Percentiles rank a stretch among this genome's conserved stretches.
Conservation (phyloP, 2,329 filamentous ascomycete genomes). For the Cryphonectria carpinicola region DNA sequence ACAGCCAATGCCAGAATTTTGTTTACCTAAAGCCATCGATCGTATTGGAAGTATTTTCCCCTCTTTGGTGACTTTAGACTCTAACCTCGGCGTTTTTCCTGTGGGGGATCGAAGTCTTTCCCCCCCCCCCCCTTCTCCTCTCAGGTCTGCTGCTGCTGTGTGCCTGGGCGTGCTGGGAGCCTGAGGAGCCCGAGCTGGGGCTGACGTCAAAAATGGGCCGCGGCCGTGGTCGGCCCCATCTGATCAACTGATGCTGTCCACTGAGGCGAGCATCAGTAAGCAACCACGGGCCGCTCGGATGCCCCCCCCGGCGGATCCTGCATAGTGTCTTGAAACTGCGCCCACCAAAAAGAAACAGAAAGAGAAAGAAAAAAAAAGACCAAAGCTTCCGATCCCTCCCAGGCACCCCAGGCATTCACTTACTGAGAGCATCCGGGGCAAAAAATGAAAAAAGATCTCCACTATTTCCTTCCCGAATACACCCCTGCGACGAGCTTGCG, state of each 20-base stretch:
- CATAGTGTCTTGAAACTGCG: background rate
- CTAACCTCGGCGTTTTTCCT: background rate
- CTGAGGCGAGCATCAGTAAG: background rate
- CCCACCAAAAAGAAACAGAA: background rate
- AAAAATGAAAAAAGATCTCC: background rate
- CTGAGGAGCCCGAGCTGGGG: background rate
- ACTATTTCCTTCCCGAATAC: background rate
- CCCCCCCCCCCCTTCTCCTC: no score
- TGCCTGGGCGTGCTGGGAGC: background rate
- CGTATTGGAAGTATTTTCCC: background rate
- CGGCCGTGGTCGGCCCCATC: background rate
- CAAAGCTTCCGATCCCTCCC: background rate
- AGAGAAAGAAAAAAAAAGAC: no score
- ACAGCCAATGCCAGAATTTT: background rate
- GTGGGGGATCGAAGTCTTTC: background rate
- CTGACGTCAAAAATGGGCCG: conserved; percentile 6
- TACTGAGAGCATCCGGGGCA: background rate
- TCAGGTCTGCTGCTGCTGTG: background rate
- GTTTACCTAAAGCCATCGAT: background rate
- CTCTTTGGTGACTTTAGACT: background rate
- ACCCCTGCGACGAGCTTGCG: conserved; percentile 1
- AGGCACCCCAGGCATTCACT: background rate
- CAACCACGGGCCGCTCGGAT: background rate
- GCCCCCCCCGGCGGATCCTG: background rate
- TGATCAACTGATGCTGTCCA: background rate